Percentiles rank a stretch among this genome's conserved stretches.
phyloP scores from a whole-genome alignment of 2,329 filamentous ascomycete genomes.

The Ophiostoma angusticollis region DNA sequence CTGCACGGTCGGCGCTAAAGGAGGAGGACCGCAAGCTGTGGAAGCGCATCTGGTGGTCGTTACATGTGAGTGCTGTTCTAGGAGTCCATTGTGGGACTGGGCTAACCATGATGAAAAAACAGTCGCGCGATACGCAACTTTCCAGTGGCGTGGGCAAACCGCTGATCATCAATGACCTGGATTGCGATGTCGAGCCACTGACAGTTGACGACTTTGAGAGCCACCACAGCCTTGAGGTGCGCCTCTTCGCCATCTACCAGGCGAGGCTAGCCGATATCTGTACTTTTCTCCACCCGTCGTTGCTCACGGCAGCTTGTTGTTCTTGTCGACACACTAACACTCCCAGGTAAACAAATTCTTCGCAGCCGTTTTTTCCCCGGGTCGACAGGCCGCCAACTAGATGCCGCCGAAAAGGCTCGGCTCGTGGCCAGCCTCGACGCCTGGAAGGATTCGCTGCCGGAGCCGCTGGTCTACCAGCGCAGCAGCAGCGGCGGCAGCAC shows the following conservation, averaged over 20 bases:
- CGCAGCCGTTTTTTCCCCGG: too few relatives aligned
- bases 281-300: too few relatives aligned
- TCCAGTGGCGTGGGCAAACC: slow-evolving; percentile 1
- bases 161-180: not conserved
- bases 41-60: slow-evolving; percentile 2
- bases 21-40: slow-evolving; percentile 1
- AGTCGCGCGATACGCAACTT: not conserved
- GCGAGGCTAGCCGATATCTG: not conserved
- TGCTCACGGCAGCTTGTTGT: too few relatives aligned
- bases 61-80: not conserved
- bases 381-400: too few relatives aligned
- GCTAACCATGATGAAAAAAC: not conserved
- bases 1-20: not conserved
- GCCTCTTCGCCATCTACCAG: not conserved
- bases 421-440: too few relatives aligned
- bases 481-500: too few relatives aligned
- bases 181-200: not conserved
- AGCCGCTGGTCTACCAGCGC: too few relatives aligned
- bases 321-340: too few relatives aligned
- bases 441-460: too few relatives aligned
- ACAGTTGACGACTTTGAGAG: slow-evolving; percentile 1
- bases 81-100: too few relatives aligned
- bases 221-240: not conserved
- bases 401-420: too few relatives aligned
- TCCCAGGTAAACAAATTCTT: too few relatives aligned